A percentile compares a stretch with the other conserved stretches of the same genome.
Conservation (phyloP, 140 eudicot genomes). For the Ambrosia hybrid region DNA sequence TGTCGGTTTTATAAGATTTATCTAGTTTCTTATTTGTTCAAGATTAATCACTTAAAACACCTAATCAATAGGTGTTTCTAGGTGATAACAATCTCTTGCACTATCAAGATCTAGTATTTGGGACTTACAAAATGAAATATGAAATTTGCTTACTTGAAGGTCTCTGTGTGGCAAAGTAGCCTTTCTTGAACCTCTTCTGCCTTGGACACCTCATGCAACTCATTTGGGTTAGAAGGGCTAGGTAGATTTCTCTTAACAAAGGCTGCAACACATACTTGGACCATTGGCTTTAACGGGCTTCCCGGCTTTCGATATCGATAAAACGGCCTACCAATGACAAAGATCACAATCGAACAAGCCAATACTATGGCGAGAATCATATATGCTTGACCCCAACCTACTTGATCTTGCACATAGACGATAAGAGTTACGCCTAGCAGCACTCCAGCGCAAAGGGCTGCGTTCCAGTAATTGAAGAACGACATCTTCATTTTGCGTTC, state of each 20-base stretch:
- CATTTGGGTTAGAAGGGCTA: slow-evolving; percentile 45
- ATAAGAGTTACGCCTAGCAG: slow-evolving; percentile 74
- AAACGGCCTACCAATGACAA: slow-evolving; percentile 65
- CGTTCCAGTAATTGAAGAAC: slow-evolving; percentile 88
- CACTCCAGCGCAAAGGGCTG: slow-evolving; percentile 67
- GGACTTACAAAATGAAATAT: background rate
- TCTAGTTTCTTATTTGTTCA: no score
- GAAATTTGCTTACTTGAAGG: slow-evolving; percentile 61
- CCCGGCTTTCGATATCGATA: slow-evolving; percentile 70
- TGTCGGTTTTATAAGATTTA: no score
- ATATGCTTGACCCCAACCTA: slow-evolving; percentile 82
- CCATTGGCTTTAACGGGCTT: slow-evolving; percentile 73
- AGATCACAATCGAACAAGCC: slow-evolving; percentile 56
- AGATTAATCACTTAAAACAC: no score
- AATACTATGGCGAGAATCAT: slow-evolving; percentile 50
- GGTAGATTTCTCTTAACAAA: slow-evolving; percentile 58
- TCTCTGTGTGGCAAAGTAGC: slow-evolving; percentile 59
- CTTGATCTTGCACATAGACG: slow-evolving; percentile 69
- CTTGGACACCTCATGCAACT: slow-evolving; percentile 60
- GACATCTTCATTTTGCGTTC: slow-evolving; percentile 81
- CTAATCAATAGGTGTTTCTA: no score
- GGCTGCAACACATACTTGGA: slow-evolving; percentile 81
- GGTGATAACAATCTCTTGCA: no score
- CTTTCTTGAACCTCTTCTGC: slow-evolving; percentile 43
- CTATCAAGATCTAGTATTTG: no score